A percentile compares a stretch with the other conserved stretches of the same genome.
Evolutionary conservation across 2,329 filamentous ascomycete species (phyloP).

Genomic region (Chalara sp.): DNA sequence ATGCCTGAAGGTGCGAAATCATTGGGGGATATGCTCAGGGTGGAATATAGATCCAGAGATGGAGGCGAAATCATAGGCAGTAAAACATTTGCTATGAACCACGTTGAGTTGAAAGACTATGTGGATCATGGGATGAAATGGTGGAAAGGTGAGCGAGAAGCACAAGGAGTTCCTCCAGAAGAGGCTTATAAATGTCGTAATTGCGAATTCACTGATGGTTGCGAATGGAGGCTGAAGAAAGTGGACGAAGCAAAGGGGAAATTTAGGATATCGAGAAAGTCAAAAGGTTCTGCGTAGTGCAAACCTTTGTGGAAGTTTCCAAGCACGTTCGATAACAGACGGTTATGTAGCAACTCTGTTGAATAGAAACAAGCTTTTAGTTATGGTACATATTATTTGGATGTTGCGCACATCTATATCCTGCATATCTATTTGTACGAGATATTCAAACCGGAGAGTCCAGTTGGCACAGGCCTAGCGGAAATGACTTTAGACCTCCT

Average conservation of each 20-base stretch:
- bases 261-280: conserved; percentile 12
- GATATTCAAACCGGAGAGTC: no score
- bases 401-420: no score
- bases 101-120: conserved; percentile 56
- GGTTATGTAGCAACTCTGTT: no score
- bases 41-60: conserved; percentile 43
- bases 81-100: conserved; percentile 61
- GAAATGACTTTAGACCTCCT: no score
- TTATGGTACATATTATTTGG: no score
- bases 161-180: conserved; percentile 70
- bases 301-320: no score
- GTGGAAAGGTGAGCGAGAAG: conserved; percentile 74
- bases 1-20: conserved; percentile 44
- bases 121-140: conserved; percentile 67
- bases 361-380: no score
- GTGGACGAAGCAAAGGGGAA: conserved; percentile 47
- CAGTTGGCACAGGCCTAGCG: no score
- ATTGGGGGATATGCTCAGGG: conserved; percentile 49
- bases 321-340: no score
- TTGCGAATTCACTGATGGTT: conserved; percentile 77
- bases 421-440: no score
- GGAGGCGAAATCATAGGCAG: conserved; percentile 47
- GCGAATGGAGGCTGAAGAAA: conserved; percentile 69
- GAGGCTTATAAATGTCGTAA: conserved; percentile 83
- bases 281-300: conserved; percentile 5